Base-by-base conservation (phyloP, 257 asterid species). In the Solanum arcanum region DNA sequence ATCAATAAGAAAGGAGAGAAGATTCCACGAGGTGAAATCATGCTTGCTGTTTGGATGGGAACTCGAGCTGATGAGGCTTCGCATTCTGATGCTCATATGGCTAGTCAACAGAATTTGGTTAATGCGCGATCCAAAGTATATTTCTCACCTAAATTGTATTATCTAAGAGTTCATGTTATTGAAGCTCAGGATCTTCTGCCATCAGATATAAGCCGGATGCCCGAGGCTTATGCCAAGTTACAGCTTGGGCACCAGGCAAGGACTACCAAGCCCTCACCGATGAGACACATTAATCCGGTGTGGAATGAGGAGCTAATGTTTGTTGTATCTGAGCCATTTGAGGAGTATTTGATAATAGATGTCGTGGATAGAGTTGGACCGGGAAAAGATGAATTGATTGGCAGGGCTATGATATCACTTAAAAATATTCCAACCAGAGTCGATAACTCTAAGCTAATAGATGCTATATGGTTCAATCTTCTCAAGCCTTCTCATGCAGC, bases 11-110 rank as follows among this genome's bases (percentile, higher is more conserved):
- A 91, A 31, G 98, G 96, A 83, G 93, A 88, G 23, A 89, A 93
- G 86, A 84, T 87, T 35, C 83, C 76, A 80, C 90, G 88, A 2
- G 99, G 99, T 44, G 98, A 95, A 87, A 85, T 96, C 72, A 95
- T 96, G 99, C 94, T 96, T 60, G 98, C 98, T 2, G 94, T 95
- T 85, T 96, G 99, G 99, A 93, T 93, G 92, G 98, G 99, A 87
- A 96, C 99, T 49, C 99, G 95, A 87, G 99, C 99, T 9, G 99
- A 96, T 47, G 99, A 96, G 91, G 99, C 98, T 12, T 95, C 97
- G 98, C 98, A 96, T 82, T 94, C 98, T 14, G 98, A 95, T 81
- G 98, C 99, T 89, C 96, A 95, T 49, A 80, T 88, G 69, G 88
- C 94, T 23, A 93, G 90, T 87, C 96, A 94, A 74, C 93, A 93